Evolutionary conservation across 306 rosid genomes (phyloP).

Genomic region (Quercus gilva): DNA sequence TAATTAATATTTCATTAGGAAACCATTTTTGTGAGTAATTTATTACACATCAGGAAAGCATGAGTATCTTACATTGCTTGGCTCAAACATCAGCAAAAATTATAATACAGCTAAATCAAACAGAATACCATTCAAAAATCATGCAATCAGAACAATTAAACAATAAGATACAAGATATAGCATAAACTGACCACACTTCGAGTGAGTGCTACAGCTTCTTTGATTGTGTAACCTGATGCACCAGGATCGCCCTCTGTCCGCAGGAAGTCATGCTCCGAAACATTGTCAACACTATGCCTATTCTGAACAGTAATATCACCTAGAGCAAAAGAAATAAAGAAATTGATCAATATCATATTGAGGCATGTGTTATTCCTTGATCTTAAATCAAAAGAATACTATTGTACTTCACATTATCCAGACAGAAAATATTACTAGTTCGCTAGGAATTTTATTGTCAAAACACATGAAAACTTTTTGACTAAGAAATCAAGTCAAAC

Average conservation of each 20-base stretch:
- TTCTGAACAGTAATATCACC: conserved; percentile 19
- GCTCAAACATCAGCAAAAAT: conserved; percentile 9
- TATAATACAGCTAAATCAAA: conserved; percentile 18
- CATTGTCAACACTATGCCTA: conserved; percentile 38
- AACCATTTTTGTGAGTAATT: not conserved
- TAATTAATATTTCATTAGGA: not conserved
- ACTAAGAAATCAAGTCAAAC: not conserved
- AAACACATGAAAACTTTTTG: not conserved
- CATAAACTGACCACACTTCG: conserved; percentile 81
- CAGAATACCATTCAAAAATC: not conserved
- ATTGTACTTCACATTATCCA: not conserved
- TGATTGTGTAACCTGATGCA: conserved; percentile 89
- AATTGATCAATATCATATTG: not conserved
- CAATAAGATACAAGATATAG: conserved; percentile 9
- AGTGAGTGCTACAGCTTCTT: conserved; percentile 80
- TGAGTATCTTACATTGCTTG: not conserved
- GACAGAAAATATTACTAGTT: not conserved
- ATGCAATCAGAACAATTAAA: not conserved
- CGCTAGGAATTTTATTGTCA: not conserved
- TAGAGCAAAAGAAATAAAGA: conserved; percentile 8
- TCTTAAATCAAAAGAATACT: not conserved
- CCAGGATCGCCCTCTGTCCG: conserved; percentile 91
- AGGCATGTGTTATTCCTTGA: not conserved
- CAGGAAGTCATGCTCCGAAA: conserved; percentile 72
- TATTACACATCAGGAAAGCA: conserved; percentile 11